Evolutionary conservation across 1,284 basidiomycete species (phyloP).

Genomic region (Leccinum angustisporum): DNA sequence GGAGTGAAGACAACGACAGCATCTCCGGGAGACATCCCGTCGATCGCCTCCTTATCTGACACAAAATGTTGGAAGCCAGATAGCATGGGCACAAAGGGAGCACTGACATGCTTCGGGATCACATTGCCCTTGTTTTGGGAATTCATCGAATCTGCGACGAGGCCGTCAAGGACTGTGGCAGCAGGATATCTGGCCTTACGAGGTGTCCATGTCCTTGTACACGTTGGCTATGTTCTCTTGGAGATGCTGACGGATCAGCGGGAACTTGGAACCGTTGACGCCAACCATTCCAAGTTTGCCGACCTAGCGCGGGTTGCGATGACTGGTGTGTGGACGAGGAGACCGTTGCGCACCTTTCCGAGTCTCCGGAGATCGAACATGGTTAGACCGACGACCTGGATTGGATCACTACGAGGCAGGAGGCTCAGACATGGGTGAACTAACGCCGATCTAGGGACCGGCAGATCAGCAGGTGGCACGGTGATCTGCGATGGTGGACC

Average conservation of each 20-base stretch:
- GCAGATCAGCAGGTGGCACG: background rate
- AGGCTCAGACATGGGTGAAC: slow-evolving; percentile 22
- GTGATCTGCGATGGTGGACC: slow-evolving; percentile 7
- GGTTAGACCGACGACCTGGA: slow-evolving; percentile 84
- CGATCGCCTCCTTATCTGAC: slow-evolving; percentile 86
- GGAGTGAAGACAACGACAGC: slow-evolving; percentile 89
- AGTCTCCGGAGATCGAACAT: slow-evolving; percentile 87
- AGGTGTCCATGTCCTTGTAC: slow-evolving; percentile 84
- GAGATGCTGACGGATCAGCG: slow-evolving; percentile 80
- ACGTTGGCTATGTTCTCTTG: slow-evolving; percentile 79
- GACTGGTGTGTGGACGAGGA: background rate
- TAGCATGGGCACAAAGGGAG: background rate
- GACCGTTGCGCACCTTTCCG: slow-evolving; percentile 61
- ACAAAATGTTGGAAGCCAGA: slow-evolving; percentile 9
- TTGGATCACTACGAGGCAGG: slow-evolving; percentile 11
- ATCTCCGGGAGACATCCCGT: slow-evolving; percentile 75
- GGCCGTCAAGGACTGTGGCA: background rate
- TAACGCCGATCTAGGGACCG: slow-evolving; percentile 60
- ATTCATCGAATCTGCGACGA: slow-evolving; percentile 69
- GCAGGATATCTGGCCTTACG: slow-evolving; percentile 41
- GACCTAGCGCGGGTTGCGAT: slow-evolving; percentile 42
- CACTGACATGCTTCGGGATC: slow-evolving; percentile 81
- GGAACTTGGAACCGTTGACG: slow-evolving; percentile 82
- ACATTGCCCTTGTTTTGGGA: slow-evolving; percentile 67
- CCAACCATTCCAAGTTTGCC: slow-evolving; percentile 80